Base-by-base conservation (phyloP, 1,284 basidiomycete genomes). In the Trametes hirsuta region DNA sequence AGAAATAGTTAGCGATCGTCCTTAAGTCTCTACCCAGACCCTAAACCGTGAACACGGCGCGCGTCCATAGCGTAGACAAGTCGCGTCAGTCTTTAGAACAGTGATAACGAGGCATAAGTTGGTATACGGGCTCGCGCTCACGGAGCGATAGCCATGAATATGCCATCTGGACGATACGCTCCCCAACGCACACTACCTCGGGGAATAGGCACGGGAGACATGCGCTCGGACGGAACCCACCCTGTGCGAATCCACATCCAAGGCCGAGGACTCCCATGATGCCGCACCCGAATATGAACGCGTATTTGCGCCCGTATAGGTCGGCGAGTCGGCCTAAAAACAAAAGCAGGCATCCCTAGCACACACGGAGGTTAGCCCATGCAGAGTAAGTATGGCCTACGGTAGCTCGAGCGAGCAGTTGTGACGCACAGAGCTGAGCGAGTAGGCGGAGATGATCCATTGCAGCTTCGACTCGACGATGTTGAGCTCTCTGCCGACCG, bases 241-340 rank as follows among this genome's bases (percentile, higher is more conserved):
- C 69, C 40, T 76, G 72, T 0, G 75, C 72, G 58, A 82, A 80
- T 0, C 76, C 79, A 48, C 78, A 77, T 0, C 71, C 78, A 5
- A 84, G 58, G 8, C 77, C 72, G 57, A 80, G 77, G 6, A 70
- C 68, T 11, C 71, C 67, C 49, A 77, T 70, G 67, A 74, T 71
- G 12, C 68, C 48, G 22, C 78, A 74, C 4, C 86, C 86, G 24
- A 72, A 42, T 12, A 85, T 63, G 69, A 87, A 88, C 2, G 81
- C 75, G 37, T 69, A 66, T 58, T 83, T 84, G 46, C 84, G 75
- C 0, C 86, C 86, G 62, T 82, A 82, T 0, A 86, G 75, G 68
- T 89, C 87, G 0, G 86, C 85, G 6, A 87, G 66, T 14, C 85
- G 74, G 0, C 86, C 86, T n/a, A 81, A 76, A 10, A 87, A 75